Evolutionary conservation across 164 flowering plant species (phyloP).

Genomic region (Hamamelis virginiana): DNA sequence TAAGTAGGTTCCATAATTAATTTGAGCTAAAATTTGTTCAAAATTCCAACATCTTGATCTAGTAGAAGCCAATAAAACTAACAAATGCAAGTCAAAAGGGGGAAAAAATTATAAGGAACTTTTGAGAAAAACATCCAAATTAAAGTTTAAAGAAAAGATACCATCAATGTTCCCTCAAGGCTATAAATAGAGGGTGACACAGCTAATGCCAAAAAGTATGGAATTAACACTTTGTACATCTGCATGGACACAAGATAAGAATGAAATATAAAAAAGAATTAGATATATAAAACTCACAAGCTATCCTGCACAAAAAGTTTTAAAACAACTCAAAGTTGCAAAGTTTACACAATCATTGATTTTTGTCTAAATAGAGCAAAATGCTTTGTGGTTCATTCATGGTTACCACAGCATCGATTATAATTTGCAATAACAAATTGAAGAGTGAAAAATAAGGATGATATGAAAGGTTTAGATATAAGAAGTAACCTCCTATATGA

Average conservation of each 20-base stretch:
- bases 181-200: slow-evolving; percentile 69
- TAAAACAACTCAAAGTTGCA: no score
- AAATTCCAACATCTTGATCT: no score
- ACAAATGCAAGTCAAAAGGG: no score
- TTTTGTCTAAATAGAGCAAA: background rate
- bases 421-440: background rate
- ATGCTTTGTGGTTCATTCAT: background rate
- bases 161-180: slow-evolving; percentile 93
- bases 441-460: background rate
- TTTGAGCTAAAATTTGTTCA: no score
- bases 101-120: no score
- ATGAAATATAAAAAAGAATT: background rate
- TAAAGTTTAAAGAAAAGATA: slow-evolving; percentile 26
- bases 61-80: no score
- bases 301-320: background rate
- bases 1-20: no score
- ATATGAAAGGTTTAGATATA: background rate
- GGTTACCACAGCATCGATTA: background rate
- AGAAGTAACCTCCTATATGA: slow-evolving; percentile 66
- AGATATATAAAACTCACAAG: background rate
- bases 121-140: background rate
- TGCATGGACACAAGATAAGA: slow-evolving; percentile 28
- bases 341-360: no score
- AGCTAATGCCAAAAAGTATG: slow-evolving; percentile 57
- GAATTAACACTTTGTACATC: slow-evolving; percentile 85